Conservation (phyloP, 805 yeast genomes). For the Kluyveromyces nonfermentans region DNA sequence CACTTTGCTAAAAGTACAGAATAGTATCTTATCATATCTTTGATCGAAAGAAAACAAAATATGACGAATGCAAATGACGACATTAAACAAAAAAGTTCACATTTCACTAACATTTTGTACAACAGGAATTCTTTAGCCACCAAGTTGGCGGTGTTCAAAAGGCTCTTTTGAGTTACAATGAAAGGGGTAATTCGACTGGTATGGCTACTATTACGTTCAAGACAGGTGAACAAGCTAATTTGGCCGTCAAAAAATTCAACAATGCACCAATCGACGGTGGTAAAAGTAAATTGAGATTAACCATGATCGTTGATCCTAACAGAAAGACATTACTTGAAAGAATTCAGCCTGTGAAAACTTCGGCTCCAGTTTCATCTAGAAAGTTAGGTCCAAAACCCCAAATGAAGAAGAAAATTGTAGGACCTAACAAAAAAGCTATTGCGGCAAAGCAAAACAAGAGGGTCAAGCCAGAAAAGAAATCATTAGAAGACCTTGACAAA, state of each 20-base stretch:
- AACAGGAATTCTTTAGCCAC: constrained; percentile 77
- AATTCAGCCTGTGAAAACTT: constrained; percentile 38
- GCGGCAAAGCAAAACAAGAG: constrained; percentile 30
- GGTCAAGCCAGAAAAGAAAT: constrained; percentile 46
- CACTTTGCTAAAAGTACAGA: not conserved
- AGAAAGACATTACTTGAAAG: constrained; percentile 67
- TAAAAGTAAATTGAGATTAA: constrained; percentile 61
- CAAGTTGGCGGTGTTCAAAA: constrained; percentile 79
- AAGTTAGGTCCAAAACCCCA: not conserved
- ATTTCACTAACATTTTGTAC: constrained; percentile 8
- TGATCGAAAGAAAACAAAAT: not conserved
- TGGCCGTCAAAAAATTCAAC: constrained; percentile 76
- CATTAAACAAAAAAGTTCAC: constrained; percentile 9
- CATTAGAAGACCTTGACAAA: constrained; percentile 89
- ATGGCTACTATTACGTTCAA: constrained; percentile 79
- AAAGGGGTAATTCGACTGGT: constrained; percentile 85
- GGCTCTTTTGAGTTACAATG: constrained; percentile 69
- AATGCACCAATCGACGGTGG: constrained; percentile 94
- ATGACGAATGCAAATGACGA: constrained; percentile 8
- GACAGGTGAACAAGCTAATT: constrained; percentile 56
- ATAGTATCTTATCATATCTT: constrained; percentile 1
- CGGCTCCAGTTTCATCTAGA: not conserved
- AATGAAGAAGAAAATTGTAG: constrained; percentile 9
- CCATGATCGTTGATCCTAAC: constrained; percentile 78
- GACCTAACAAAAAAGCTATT: constrained; percentile 29